Evolutionary conservation across 2,329 filamentous ascomycete genomes (phyloP).

Genomic region (Paracamarosporium sp.): DNA sequence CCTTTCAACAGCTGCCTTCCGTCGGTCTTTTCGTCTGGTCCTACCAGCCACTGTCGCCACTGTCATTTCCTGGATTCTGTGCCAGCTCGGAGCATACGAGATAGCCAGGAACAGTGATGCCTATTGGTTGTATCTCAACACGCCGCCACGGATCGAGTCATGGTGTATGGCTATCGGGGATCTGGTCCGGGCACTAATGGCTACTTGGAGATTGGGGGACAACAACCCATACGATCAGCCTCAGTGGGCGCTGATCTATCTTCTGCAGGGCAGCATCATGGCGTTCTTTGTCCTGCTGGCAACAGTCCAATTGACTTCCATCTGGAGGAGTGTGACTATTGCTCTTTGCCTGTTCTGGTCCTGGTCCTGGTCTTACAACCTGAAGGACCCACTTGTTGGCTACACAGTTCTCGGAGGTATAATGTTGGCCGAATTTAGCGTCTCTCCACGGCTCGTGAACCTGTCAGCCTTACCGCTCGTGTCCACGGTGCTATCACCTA

Average conservation of each 20-base stretch:
- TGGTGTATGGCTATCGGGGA: background rate
- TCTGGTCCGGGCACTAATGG: background rate
- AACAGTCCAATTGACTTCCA: background rate
- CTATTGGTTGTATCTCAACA: constrained; percentile 3
- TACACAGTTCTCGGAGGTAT: constrained; percentile 2
- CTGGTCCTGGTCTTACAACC: background rate
- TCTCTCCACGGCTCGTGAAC: background rate
- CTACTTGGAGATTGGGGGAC: background rate
- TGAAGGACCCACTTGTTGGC: background rate
- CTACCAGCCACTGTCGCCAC: constrained; percentile 1
- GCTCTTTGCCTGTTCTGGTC: background rate
- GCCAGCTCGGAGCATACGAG: constrained; percentile 2
- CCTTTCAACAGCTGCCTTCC: constrained; percentile 3
- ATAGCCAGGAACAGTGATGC: background rate
- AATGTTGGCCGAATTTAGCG: background rate
- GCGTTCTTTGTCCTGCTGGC: background rate
- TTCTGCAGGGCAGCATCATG: constrained; percentile 3
- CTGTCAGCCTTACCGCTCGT: background rate
- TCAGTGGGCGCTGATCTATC: constrained; percentile 3
- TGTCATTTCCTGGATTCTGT: constrained; percentile 1
- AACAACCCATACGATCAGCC: constrained; percentile 1
- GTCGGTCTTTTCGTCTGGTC: constrained; percentile 1
- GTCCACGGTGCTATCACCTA: background rate
- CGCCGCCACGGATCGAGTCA: background rate
- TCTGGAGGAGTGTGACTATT: constrained; percentile 1